Evolutionary conservation across 2,329 filamentous ascomycete species (phyloP).

Genomic region (Bipolaris victoriae): DNA sequence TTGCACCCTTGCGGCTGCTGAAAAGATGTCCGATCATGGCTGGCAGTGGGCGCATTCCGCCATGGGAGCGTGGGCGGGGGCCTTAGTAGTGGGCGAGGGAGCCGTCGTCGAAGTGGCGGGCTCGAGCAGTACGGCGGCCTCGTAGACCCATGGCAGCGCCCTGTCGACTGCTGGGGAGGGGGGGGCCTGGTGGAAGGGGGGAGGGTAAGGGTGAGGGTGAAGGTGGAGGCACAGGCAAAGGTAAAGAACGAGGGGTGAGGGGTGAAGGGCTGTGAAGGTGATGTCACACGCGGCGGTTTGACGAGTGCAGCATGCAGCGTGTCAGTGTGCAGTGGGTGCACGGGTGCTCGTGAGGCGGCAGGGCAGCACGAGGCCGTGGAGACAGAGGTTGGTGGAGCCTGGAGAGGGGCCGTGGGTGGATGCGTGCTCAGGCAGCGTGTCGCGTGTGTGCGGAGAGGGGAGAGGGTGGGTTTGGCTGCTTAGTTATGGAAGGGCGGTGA

Average conservation of each 20-base stretch:
- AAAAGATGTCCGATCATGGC: slow-evolving; percentile 51
- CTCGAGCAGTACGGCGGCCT: slow-evolving; percentile 29
- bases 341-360: background rate
- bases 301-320: background rate
- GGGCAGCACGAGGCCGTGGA: background rate
- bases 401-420: background rate
- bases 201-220: background rate
- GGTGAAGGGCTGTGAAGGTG: background rate
- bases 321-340: background rate
- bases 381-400: background rate
- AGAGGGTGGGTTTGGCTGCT: slow-evolving; percentile 2
- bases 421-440: background rate
- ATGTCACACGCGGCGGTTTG: background rate
- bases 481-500: slow-evolving; percentile 17
- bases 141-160: slow-evolving; percentile 38
- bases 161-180: background rate
- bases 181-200: slow-evolving; percentile 1
- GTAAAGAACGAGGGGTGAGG: background rate
- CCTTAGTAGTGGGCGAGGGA: slow-evolving; percentile 25
- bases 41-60: slow-evolving; percentile 24
- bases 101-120: slow-evolving; percentile 26
- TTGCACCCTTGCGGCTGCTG: slow-evolving; percentile 42
- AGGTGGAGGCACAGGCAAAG: too few species aligned
- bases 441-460: slow-evolving; percentile 1
- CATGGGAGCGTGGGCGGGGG: slow-evolving; percentile 15